Evolutionary conservation across 164 flowering plant genomes (phyloP).

Genomic region (Vitis labrusca): DNA sequence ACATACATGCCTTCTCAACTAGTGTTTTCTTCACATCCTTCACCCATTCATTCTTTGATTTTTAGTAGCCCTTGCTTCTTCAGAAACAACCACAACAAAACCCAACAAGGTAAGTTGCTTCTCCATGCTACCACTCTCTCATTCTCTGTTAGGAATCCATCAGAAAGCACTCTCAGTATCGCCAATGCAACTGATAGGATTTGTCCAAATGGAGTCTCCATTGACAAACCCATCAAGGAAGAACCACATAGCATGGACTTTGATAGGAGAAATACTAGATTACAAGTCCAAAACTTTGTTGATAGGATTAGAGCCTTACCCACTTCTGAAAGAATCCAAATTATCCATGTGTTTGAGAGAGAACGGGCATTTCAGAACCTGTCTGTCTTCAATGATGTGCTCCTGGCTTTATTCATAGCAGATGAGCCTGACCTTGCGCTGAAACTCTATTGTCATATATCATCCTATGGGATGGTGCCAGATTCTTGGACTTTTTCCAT

Average conservation of each 20-base stretch:
- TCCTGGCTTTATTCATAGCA: constrained; percentile 41
- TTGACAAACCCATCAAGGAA: constrained; percentile 8
- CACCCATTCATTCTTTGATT: neutral
- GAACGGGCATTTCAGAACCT: constrained; percentile 20
- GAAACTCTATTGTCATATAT: constrained; percentile 30
- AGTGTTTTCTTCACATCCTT: constrained; percentile 1
- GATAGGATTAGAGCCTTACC: constrained; percentile 27
- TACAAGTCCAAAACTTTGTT: constrained; percentile 16
- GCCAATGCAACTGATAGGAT: no score
- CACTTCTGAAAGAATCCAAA: constrained; percentile 12
- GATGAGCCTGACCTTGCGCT: constrained; percentile 50
- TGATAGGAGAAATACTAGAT: constrained; percentile 10
- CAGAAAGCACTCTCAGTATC: neutral
- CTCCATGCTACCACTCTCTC: constrained; percentile 9
- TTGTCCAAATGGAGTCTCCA: neutral
- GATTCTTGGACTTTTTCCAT: constrained; percentile 54
- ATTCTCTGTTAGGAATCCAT: constrained; percentile 9
- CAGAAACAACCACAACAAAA: neutral
- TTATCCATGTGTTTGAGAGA: constrained; percentile 16
- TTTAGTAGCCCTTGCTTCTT: neutral
- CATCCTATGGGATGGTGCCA: constrained; percentile 37
- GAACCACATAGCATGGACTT: constrained; percentile 4
- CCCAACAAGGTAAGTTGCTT: constrained; percentile 15
- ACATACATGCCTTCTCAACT: neutral
- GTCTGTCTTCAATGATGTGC: constrained; percentile 42